Base-by-base conservation (phyloP, 78 protist species). In the Bigelowiella natans region DNA sequence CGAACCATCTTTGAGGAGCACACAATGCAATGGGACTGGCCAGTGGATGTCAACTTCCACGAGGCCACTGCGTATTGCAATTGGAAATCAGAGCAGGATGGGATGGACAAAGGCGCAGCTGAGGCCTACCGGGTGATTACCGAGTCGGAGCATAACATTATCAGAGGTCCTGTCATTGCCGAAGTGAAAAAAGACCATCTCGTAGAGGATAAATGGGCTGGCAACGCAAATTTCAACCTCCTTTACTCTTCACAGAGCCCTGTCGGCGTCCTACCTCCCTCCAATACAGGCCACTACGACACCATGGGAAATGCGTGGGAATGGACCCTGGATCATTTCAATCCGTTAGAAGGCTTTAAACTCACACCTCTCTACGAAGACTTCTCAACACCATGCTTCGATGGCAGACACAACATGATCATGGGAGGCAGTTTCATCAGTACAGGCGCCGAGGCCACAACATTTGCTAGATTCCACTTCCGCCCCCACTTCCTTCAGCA, bases 41-140 rank as follows among this genome's bases (percentile, higher is more conserved):
- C 94, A 2, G 94, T 39, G 84, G 95, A 91, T 1, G 91, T 90
- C 82, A 94, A 94, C 94, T n/a, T 82, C 34, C 92, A 85, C 86
- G 96, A 94, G 64, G 94, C 94, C 26, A 36, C 38, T 29, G 96
- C 96, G 29, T 94, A 37, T 86, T 84, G 91, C 89, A 40, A 31
- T n/a, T 94, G 93, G 94, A 36, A 0, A 31, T 1, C 83, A 31
- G 11, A 73, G 83, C 37, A n/a, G n/a, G n/a, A n/a, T n/a, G n/a
- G n/a, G n/a, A n/a, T 1, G 83, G 83, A 73, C 37, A 31, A 1
- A 2, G 1, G 0, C 83, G 83, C 83, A 31, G 37, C 11, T 31
- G 83, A 0, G 18, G 11, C 83, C 37, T 73, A 82, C 39, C 92
- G 94, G 36, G 88, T 92, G 73, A 88, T 82, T 3, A 92, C 94